Evolutionary conservation across 2,329 filamentous ascomycete species (phyloP).

Genomic region (Pezicula rhizophila): DNA sequence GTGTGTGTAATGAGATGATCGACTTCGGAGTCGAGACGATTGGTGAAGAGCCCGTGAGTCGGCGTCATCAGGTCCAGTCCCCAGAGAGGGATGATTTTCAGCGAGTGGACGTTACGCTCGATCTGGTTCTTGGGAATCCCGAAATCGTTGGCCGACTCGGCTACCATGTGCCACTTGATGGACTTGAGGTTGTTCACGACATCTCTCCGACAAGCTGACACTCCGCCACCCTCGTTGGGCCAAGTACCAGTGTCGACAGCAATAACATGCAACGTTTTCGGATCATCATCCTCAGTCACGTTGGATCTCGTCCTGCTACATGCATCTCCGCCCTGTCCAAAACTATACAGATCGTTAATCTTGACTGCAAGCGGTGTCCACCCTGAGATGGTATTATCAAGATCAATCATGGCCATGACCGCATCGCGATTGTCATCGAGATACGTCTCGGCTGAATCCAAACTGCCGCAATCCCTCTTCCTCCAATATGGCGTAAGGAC

Average conservation of each 20-base stretch:
- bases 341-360: conserved; percentile 30
- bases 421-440: conserved; percentile 29
- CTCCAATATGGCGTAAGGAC: conserved; percentile 34
- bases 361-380: conserved; percentile 31
- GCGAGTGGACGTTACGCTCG: conserved; percentile 42
- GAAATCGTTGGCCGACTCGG: conserved; percentile 45
- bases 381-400: conserved; percentile 27
- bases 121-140: conserved; percentile 43
- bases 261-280: conserved; percentile 36
- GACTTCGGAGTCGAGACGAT: conserved; percentile 42
- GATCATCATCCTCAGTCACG: conserved; percentile 31
- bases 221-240: conserved; percentile 35
- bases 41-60: conserved; percentile 42
- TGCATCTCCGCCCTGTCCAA: conserved; percentile 32
- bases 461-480: conserved; percentile 33
- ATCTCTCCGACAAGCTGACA: conserved; percentile 44
- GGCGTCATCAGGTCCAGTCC: conserved; percentile 43
- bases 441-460: conserved; percentile 33
- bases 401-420: conserved; percentile 27
- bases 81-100: conserved; percentile 44
- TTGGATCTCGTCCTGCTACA: conserved; percentile 30
- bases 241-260: conserved; percentile 27
- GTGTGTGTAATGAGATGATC: conserved; percentile 37
- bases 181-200: conserved; percentile 42
- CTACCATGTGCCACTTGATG: conserved; percentile 44